Conservation (phyloP, 78 protist species). For the Protostelium mycophagum region DNA sequence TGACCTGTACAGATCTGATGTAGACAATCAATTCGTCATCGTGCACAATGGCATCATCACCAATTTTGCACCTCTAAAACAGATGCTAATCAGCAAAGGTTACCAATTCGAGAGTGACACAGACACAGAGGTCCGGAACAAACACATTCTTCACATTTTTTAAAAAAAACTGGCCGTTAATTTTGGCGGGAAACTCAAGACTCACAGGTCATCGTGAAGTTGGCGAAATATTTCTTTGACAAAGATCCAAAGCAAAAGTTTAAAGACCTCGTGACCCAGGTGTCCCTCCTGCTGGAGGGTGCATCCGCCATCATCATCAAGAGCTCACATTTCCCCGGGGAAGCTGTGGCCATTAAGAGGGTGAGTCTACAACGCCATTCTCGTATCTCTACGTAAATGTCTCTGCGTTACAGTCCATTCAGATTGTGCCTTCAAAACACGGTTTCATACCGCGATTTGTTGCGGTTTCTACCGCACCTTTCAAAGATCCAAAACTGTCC, state of each 20-base stretch:
- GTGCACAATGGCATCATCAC: slow-evolving; percentile 70
- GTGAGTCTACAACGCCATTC: background rate
- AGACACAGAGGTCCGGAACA: slow-evolving; percentile 89
- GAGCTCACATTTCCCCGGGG: slow-evolving; percentile 64
- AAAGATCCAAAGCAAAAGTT: background rate
- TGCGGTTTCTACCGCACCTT: too few species aligned
- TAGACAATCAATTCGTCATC: slow-evolving; percentile 50
- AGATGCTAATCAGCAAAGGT: slow-evolving; percentile 47
- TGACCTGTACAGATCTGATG: too few species aligned
- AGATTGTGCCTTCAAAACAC: too few species aligned
- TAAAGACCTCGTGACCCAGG: background rate
- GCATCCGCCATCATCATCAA: slow-evolving; percentile 70
- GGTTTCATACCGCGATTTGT: too few species aligned
- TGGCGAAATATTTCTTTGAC: background rate
- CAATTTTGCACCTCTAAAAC: slow-evolving; percentile 23
- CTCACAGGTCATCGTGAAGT: slow-evolving; percentile 2
- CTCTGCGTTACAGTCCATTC: too few species aligned
- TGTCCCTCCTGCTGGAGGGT: slow-evolving; percentile 38
- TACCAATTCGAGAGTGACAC: slow-evolving; percentile 79
- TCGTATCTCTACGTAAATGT: background rate
- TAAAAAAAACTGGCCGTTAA: background rate
- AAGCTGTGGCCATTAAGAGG: slow-evolving; percentile 25
- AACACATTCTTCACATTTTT: too few species aligned
- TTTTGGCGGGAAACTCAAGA: too few species aligned
- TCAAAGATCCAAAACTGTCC: too few species aligned